Evolutionary conservation across 2,329 filamentous ascomycete species (phyloP).

Genomic region (Lojkania enalia): DNA sequence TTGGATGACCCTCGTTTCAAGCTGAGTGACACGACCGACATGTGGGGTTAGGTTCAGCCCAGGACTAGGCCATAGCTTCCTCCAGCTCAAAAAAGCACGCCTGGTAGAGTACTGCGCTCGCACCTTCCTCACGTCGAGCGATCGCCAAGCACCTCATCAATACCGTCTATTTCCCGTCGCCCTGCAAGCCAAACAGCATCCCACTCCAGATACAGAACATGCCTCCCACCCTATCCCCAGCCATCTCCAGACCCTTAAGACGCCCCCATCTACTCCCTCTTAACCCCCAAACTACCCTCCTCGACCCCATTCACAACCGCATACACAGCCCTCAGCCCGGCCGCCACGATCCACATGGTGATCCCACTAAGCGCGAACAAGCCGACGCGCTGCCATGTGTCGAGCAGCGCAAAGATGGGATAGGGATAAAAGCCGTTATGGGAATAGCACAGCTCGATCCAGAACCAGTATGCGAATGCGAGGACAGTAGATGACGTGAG

Average conservation of each 20-base stretch:
- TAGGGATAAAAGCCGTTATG: constrained; percentile 80
- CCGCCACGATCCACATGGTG: constrained; percentile 72
- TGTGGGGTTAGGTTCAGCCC: too few relatives aligned
- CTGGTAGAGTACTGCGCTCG: too few relatives aligned
- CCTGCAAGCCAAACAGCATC: too few relatives aligned
- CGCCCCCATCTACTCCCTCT: constrained; percentile 20
- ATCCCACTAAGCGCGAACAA: constrained; percentile 72
- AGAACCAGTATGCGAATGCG: constrained; percentile 73
- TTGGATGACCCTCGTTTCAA: not conserved
- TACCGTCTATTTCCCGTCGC: too few relatives aligned
- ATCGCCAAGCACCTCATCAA: too few relatives aligned
- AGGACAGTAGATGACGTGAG: constrained; percentile 61
- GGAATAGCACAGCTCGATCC: constrained; percentile 73
- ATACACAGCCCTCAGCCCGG: constrained; percentile 71
- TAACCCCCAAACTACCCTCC: constrained; percentile 22
- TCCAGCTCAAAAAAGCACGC: too few relatives aligned
- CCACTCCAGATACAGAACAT: too few relatives aligned
- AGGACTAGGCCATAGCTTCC: too few relatives aligned
- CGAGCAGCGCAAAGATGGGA: constrained; percentile 74
- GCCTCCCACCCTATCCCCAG: too few relatives aligned
- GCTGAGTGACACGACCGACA: not conserved
- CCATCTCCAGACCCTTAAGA: not conserved
- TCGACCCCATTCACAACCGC: constrained; percentile 63
- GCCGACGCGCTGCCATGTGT: constrained; percentile 64
- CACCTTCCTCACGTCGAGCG: too few relatives aligned